Conservation (phyloP, 495 filamentous ascomycete species). For the Neurospora discreta region DNA sequence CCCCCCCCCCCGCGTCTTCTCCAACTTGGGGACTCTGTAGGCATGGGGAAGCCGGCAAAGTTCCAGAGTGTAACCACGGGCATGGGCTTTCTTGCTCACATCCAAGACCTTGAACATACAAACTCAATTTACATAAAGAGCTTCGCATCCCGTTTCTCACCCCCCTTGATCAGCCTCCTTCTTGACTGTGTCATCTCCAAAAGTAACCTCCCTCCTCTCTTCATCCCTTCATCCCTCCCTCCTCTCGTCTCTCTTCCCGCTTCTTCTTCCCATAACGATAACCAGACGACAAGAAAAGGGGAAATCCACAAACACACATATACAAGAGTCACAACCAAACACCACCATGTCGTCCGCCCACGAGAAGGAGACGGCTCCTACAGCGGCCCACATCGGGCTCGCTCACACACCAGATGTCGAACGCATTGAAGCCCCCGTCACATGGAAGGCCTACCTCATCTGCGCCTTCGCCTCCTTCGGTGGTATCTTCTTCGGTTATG, state of each 20-base stretch:
- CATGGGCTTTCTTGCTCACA: not conserved
- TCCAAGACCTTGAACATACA: not conserved
- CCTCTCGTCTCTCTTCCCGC: not conserved
- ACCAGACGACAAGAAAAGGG: not conserved
- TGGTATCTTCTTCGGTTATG: slow-evolving; percentile 58
- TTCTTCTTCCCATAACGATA: slow-evolving; percentile 1
- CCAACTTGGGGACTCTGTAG: not conserved
- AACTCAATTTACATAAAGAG: not conserved
- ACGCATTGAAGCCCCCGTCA: slow-evolving; percentile 54
- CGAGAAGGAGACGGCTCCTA: slow-evolving; percentile 15
- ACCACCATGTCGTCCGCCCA: slow-evolving; percentile 11
- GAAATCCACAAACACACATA: not conserved
- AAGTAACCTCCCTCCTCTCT: not conserved
- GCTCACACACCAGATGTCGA: slow-evolving; percentile 27
- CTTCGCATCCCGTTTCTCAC: not conserved
- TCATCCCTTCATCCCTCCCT: not conserved
- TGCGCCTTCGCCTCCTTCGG: slow-evolving; percentile 61
- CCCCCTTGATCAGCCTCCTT: not conserved
- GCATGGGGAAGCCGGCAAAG: not conserved
- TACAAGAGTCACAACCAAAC: not conserved
- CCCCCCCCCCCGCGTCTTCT: not conserved
- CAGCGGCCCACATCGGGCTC: slow-evolving; percentile 9
- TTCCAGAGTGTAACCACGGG: not conserved
- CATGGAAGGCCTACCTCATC: slow-evolving; percentile 54
- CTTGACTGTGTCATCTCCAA: not conserved